Evolutionary conservation across 2,329 filamentous ascomycete species (phyloP).

Genomic region (Sordariomycetes sp.): DNA sequence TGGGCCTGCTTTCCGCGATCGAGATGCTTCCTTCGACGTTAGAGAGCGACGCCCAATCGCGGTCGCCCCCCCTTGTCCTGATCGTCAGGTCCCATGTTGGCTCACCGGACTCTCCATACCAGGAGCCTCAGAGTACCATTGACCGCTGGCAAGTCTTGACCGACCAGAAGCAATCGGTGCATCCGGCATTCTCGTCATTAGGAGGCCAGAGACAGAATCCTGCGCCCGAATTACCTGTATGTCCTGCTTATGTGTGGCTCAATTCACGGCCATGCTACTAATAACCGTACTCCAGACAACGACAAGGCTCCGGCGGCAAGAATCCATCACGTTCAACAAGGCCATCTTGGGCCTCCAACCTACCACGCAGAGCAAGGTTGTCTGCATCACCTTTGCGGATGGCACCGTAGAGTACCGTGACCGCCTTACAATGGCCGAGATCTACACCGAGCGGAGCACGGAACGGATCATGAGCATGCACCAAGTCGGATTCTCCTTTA

Average conservation of each 20-base stretch:
- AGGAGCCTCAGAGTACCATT: slow-evolving; percentile 59
- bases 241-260: background rate
- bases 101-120: slow-evolving; percentile 39
- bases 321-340: slow-evolving; percentile 59
- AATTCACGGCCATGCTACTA: background rate
- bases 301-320: slow-evolving; percentile 45
- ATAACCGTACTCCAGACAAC: background rate
- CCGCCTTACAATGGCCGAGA: slow-evolving; percentile 55
- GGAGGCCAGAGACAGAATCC: slow-evolving; percentile 45
- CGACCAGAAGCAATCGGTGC: slow-evolving; percentile 51
- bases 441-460: slow-evolving; percentile 50
- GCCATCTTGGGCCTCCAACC: slow-evolving; percentile 55
- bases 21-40: slow-evolving; percentile 57
- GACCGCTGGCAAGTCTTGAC: slow-evolving; percentile 71
- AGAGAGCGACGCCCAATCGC: slow-evolving; percentile 43
- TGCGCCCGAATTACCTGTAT: slow-evolving; percentile 14
- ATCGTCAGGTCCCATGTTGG: slow-evolving; percentile 56
- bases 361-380: slow-evolving; percentile 55
- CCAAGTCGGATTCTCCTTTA: slow-evolving; percentile 67
- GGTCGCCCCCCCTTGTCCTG: slow-evolving; percentile 49
- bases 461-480: slow-evolving; percentile 55
- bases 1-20: slow-evolving; percentile 58
- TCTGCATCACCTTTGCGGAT: slow-evolving; percentile 67
- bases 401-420: slow-evolving; percentile 73
- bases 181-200: slow-evolving; percentile 67